Percentiles rank a stretch among this genome's conserved stretches.
Evolutionary conservation across 2,329 filamentous ascomycete species (phyloP).

Genomic region (Dactylonectria macrodidyma): DNA sequence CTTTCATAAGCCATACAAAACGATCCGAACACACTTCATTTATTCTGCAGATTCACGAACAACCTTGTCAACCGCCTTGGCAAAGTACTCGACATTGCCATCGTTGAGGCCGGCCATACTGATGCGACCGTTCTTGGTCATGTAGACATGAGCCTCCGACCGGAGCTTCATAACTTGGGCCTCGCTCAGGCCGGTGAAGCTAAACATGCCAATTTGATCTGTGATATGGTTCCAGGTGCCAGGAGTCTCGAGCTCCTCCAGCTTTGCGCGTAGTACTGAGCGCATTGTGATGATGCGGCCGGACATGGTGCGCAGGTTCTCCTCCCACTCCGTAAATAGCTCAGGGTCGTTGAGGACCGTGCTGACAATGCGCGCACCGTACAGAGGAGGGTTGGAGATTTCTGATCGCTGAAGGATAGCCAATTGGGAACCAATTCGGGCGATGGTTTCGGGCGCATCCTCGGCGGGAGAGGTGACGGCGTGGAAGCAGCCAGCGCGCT

Average conservation of each 20-base stretch:
- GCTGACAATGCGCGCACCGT: conserved; percentile 91
- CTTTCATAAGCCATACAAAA: conserved; percentile 46
- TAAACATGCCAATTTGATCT: conserved; percentile 99
- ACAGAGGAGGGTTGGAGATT: conserved; percentile 96
- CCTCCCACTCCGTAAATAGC: conserved; percentile 93
- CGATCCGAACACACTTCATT: conserved; percentile 36
- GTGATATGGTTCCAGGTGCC: conserved; percentile 98
- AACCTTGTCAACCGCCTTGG: conserved; percentile 88
- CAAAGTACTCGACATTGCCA: conserved; percentile 93
- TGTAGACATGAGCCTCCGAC: conserved; percentile 83
- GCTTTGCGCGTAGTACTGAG: conserved; percentile 79
- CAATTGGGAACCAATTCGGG: conserved; percentile 86
- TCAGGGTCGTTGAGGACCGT: conserved; percentile 85
- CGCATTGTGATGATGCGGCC: conserved; percentile 96
- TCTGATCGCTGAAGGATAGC: conserved; percentile 96
- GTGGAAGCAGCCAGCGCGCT: conserved; percentile 97
- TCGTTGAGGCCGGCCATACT: conserved; percentile 99
- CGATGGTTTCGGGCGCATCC: conserved; percentile 73
- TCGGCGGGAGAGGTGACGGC: conserved; percentile 82
- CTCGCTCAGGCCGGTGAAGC: conserved; percentile 86
- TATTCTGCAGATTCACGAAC: conserved; percentile 62
- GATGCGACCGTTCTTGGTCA: conserved; percentile 98
- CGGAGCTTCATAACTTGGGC: conserved; percentile 80
- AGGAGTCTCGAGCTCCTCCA: conserved; percentile 88
- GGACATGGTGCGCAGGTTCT: conserved; percentile 92